Evolutionary conservation across 148 eudicot genomes (phyloP).

Genomic region (Suaeda aralocaspica): DNA sequence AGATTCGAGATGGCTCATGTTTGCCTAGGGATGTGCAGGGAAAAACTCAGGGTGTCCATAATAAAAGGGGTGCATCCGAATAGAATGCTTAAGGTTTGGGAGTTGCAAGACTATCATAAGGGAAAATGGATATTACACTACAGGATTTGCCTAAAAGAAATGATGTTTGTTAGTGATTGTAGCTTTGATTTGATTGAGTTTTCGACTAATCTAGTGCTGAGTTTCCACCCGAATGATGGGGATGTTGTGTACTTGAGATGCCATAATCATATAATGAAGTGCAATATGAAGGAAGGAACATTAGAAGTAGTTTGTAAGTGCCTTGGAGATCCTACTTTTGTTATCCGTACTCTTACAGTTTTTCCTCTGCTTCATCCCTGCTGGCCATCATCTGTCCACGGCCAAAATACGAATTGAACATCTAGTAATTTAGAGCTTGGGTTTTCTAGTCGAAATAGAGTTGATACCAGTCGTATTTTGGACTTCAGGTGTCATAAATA

Average conservation of each 20-base stretch:
- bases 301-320: constrained; percentile 16
- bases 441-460: neutral
- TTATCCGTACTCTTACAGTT: constrained; percentile 2
- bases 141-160: constrained; percentile 14
- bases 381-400: constrained; percentile 17
- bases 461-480: too few relatives aligned
- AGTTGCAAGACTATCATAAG: constrained; percentile 5
- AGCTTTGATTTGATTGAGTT: constrained; percentile 7
- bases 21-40: constrained; percentile 12
- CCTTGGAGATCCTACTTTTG: constrained; percentile 16
- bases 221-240: constrained; percentile 11
- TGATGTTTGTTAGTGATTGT: constrained; percentile 5
- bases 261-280: constrained; percentile 11
- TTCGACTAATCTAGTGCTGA: constrained; percentile 8
- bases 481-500: too few relatives aligned
- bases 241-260: constrained; percentile 20
- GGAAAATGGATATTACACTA: constrained; percentile 6
- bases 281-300: constrained; percentile 4
- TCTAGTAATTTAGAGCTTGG: neutral
- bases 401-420: too few relatives aligned
- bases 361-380: constrained; percentile 21
- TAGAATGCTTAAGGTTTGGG: constrained; percentile 14
- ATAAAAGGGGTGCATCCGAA: constrained; percentile 14
- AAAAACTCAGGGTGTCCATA: constrained; percentile 12
- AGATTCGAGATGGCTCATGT: constrained; percentile 2